Conservation (phyloP, 805 yeast genomes). For the Maudiozyma barnettii region DNA sequence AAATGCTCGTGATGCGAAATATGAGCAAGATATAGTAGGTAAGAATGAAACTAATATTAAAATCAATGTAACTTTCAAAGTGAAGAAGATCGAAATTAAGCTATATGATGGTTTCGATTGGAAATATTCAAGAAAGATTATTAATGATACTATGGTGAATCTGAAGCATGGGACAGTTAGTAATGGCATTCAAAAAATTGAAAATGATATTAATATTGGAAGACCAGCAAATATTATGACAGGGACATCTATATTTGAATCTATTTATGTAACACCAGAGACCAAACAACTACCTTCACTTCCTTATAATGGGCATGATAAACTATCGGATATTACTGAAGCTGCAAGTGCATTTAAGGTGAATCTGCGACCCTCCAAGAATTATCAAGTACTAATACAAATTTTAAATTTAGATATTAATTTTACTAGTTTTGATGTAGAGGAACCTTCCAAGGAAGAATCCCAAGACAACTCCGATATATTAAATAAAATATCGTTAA, state of each 20-base stretch:
- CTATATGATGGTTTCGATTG: slow-evolving; percentile 91
- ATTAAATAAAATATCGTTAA: slow-evolving; percentile 41
- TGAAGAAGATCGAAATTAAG: slow-evolving; percentile 32
- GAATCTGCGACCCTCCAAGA: slow-evolving; percentile 53
- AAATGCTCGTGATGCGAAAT: background rate
- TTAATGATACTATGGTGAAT: slow-evolving; percentile 53
- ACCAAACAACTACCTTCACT: slow-evolving; percentile 37
- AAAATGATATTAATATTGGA: too few relatives aligned
- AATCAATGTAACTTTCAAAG: background rate
- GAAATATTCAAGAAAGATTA: slow-evolving; percentile 61
- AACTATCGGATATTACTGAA: slow-evolving; percentile 33
- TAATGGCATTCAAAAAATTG: too few relatives aligned
- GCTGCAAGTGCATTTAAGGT: slow-evolving; percentile 31
- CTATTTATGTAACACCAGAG: slow-evolving; percentile 62
- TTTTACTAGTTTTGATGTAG: slow-evolving; percentile 37
- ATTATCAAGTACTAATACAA: slow-evolving; percentile 51
- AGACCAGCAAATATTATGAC: too few relatives aligned
- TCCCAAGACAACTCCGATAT: slow-evolving; percentile 33
- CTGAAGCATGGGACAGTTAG: slow-evolving; percentile 22
- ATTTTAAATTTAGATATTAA: slow-evolving; percentile 42
- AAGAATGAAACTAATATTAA: background rate
- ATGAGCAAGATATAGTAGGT: background rate
- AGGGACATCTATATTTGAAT: slow-evolving; percentile 39
- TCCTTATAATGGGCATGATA: slow-evolving; percentile 45
- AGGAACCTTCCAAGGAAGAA: slow-evolving; percentile 35